Base-by-base conservation (phyloP, 495 filamentous ascomycete species). In the Letharia lupina region DNA sequence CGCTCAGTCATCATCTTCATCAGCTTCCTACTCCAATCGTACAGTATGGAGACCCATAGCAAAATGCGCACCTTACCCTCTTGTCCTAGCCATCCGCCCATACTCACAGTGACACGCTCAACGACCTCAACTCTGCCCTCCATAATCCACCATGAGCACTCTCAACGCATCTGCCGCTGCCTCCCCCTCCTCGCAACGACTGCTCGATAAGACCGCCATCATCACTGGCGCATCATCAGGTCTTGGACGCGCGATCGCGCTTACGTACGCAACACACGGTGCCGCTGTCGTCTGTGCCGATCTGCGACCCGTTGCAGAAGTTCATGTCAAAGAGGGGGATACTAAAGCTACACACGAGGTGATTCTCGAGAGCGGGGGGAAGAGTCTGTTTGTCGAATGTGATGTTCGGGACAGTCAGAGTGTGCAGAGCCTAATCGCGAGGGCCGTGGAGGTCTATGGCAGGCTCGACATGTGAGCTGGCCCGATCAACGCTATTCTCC, bases 261-360 rank as follows among this genome's bases (percentile, higher is more conserved):
- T 54, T 18, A 68, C 73, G 1, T 81, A 78, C 64, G 73, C 76
- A n/a, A 65, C 54, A 16, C 76, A 82, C 69, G 81, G 81, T 28
- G 77, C 80, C 10, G 71, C 73, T 56, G 70, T 84, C 16, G 76
- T 82, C 50, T 83, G 79, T 56, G 78, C 75, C 0, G 77, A 83
- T 71, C 60, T 84, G 33, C 70, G 64, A 40, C 70, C 75, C 15
- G 66, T 63, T 10, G 73, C 75, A 0, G 65, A 74, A 60, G 68
- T 68, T 1, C 60, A 64, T 11, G 52, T 64, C 37, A 44, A 70
- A 37, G 72, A 75, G 39, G 76, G 77, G 63, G 56, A 64, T 2
- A 61, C 67, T 2, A 72, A 72, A 48, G 72, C 69, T 7, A 83
- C 81, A 1, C 77, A 81, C 45, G 72, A 76, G 20, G 33, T 76